Base-by-base conservation (phyloP, 768 basidiomycete genomes). In the Leccinum uliginosum region DNA sequence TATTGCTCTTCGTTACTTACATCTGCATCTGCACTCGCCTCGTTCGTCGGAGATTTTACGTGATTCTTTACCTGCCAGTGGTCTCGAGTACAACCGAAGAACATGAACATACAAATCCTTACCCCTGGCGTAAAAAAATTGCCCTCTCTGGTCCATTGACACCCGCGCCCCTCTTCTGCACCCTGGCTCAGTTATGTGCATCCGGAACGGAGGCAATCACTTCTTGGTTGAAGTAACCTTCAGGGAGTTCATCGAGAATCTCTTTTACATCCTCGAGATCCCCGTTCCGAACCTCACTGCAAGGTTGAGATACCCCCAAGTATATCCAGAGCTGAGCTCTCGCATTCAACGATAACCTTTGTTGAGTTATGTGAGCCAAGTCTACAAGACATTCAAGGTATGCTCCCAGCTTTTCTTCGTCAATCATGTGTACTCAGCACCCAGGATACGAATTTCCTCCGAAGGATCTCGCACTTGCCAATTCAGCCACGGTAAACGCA, bases 171-270 rank as follows among this genome's bases (percentile, higher is more conserved):
- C 30, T 30, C 30, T 30, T 11, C 11, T 30, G 30, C 30, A 30
- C 30, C 30, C 30, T 30, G 30, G 30, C 30, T 30, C 90, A 47
- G 97, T 98, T 72, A 79, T 86, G 8, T 94, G 91, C 66, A 81
- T 98, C 71, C 98, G 98, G 85, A 99, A 99, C 66, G 93, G 93
- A 12, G 97, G 97, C 0, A 93, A 98, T 63, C 83, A 85, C 45
- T 98, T 99, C 45, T 98, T 99, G 50, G 72, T 72, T 2, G 93
- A 97, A 69, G 73, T 96, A 49, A 84, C 89, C 7, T 92, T 91
- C 7, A 81, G 91, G 54, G 94, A 98, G 68, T 96, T 96, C 68
- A 86, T 96, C 73, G 94, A 96, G 71, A 95, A 95, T 67, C 80
- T 96, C 52, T 87, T 90, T 44, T 93, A 89, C 9, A 86, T 96